Percentiles rank a stretch among this genome's conserved stretches.
Evolutionary conservation across 305 asterid species (phyloP).

Genomic region (Fraxinus nigra): DNA sequence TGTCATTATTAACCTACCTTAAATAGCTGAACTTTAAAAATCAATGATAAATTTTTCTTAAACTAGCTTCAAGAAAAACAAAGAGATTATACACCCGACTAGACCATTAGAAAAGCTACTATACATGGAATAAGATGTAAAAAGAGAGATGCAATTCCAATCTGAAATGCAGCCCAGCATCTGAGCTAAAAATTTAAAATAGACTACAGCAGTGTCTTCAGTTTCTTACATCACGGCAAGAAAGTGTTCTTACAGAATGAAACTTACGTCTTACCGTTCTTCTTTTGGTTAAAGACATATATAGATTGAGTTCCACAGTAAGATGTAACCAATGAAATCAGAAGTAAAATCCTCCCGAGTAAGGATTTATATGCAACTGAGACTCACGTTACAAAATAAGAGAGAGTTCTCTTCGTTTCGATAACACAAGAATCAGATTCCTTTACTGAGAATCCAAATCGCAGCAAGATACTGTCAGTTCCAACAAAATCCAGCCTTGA

Average conservation of each 20-base stretch:
- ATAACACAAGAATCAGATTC: not conserved
- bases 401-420: not conserved
- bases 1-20: not conserved
- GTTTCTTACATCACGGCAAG: not conserved
- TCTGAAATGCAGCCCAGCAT: not conserved
- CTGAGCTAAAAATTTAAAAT: not conserved
- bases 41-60: not conserved
- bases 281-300: not conserved
- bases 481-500: constrained; percentile 6
- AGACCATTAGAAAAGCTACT: not conserved
- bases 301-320: not conserved
- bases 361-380: not conserved
- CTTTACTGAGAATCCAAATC: constrained; percentile 7
- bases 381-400: not conserved
- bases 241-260: not conserved
- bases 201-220: not conserved
- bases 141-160: not conserved
- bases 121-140: not conserved
- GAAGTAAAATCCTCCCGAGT: not conserved
- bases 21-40: not conserved
- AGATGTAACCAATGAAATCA: not conserved
- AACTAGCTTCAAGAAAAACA: not conserved
- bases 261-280: not conserved
- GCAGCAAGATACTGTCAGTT: constrained; percentile 12
- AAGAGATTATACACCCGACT: not conserved